Evolutionary conservation across 2,329 filamentous ascomycete species (phyloP).

Genomic region (Coniochaeta pulveracea): DNA sequence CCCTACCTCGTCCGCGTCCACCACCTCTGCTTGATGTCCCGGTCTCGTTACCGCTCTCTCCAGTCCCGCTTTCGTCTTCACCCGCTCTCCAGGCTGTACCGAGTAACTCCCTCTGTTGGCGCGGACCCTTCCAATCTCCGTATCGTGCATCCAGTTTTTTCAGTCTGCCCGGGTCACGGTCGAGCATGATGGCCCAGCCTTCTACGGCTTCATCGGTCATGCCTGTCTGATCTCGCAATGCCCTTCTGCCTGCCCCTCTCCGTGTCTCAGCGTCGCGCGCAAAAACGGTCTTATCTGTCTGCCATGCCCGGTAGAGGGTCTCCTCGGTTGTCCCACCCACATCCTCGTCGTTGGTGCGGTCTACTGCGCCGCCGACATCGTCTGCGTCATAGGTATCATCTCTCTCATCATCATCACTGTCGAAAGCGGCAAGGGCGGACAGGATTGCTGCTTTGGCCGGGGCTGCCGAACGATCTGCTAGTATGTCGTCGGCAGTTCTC

Average conservation of each 20-base stretch:
- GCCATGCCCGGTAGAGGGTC: conserved; percentile 61
- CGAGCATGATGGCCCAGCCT: conserved; percentile 84
- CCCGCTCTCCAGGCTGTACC: conserved; percentile 54
- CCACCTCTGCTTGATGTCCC: conserved; percentile 17
- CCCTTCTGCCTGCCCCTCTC: conserved; percentile 47
- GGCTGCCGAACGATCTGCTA: conserved; percentile 51
- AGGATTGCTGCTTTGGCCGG: conserved; percentile 75
- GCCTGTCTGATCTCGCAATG: conserved; percentile 63
- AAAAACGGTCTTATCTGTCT: conserved; percentile 53
- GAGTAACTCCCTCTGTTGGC: conserved; percentile 46
- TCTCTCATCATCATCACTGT: conserved; percentile 89
- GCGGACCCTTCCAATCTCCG: conserved; percentile 48
- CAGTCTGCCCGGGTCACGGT: conserved; percentile 57
- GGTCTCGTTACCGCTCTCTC: conserved; percentile 29
- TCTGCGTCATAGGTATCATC: conserved; percentile 94
- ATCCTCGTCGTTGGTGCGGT: conserved; percentile 43
- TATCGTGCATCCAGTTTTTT: conserved; percentile 62
- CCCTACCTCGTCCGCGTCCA: conserved; percentile 34
- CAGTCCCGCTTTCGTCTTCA: conserved; percentile 44
- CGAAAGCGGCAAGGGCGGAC: conserved; percentile 78
- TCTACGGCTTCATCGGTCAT: conserved; percentile 94
- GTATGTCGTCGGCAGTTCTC: conserved; percentile 59
- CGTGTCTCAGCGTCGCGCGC: conserved; percentile 60
- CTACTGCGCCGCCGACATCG: conserved; percentile 80
- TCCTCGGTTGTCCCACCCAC: conserved; percentile 27